Evolutionary conservation across 2,329 filamentous ascomycete species (phyloP).

Genomic region (Penicillium sp.): DNA sequence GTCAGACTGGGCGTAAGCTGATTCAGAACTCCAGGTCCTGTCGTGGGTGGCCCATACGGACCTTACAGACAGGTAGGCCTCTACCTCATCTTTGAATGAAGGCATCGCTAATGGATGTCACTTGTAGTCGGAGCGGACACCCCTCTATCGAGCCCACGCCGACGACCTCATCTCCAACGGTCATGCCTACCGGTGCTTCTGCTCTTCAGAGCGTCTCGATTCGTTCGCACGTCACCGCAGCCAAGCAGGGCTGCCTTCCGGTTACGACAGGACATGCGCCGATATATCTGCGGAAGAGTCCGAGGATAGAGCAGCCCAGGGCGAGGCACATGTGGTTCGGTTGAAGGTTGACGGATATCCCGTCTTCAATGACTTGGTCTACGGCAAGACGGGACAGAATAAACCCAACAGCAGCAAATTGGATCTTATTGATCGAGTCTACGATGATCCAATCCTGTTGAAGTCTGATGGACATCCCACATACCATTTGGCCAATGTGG

Average conservation of each 20-base stretch:
- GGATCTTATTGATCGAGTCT: slow-evolving; percentile 51
- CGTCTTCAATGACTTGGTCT: slow-evolving; percentile 75
- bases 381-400: slow-evolving; percentile 61
- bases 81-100: background rate
- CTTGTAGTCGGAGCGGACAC: slow-evolving; percentile 72
- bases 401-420: slow-evolving; percentile 51
- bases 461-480: slow-evolving; percentile 93
- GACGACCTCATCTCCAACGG: slow-evolving; percentile 67
- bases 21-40: slow-evolving; percentile 60
- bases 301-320: slow-evolving; percentile 65
- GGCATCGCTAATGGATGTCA: slow-evolving; percentile 1
- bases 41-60: slow-evolving; percentile 76
- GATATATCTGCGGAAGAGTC: slow-evolving; percentile 68
- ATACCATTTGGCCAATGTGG: slow-evolving; percentile 95
- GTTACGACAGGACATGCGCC: slow-evolving; percentile 74
- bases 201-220: slow-evolving; percentile 70
- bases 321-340: slow-evolving; percentile 75
- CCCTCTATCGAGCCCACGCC: slow-evolving; percentile 71
- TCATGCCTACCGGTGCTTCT: slow-evolving; percentile 92
- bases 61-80: slow-evolving; percentile 76
- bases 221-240: slow-evolving; percentile 65
- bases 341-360: slow-evolving; percentile 69
- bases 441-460: slow-evolving; percentile 83
- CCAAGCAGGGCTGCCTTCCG: slow-evolving; percentile 58
- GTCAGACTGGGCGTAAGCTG: slow-evolving; percentile 9